Evolutionary conservation across 441 rosid species (phyloP).

Genomic region (Melastoma candidum): DNA sequence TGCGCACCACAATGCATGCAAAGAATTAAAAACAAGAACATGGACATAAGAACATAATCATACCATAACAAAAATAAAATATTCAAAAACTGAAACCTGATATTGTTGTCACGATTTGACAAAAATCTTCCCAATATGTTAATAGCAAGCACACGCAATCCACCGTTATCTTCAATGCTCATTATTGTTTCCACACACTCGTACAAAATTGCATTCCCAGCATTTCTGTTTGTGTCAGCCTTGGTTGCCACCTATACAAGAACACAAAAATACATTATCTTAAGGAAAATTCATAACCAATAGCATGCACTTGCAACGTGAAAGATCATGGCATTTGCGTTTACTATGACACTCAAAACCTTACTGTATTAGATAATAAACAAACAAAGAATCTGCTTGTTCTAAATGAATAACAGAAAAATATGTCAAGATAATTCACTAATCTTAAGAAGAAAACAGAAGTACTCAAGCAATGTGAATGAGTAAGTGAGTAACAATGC

Average conservation of each 20-base stretch:
- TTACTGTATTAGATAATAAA: no score
- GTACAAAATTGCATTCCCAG: constrained; percentile 95
- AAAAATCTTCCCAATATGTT: constrained; percentile 96
- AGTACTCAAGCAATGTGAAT: no score
- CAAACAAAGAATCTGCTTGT: no score
- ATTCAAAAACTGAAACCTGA: constrained; percentile 44
- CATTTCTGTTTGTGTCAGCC: constrained; percentile 97
- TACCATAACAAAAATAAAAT: neutral
- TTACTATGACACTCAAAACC: no score
- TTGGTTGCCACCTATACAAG: constrained; percentile 86
- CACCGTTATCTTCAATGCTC: constrained; percentile 96
- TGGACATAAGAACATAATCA: neutral
- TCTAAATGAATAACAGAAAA: no score
- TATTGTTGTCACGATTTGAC: constrained; percentile 98
- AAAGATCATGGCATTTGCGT: no score
- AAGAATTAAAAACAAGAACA: neutral
- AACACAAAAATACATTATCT: constrained; percentile 8
- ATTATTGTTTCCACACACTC: constrained; percentile 96
- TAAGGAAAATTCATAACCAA: constrained; percentile 1
- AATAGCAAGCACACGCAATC: constrained; percentile 98
- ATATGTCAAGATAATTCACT: no score
- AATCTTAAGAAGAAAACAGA: no score
- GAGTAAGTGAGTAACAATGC: no score
- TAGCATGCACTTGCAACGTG: neutral
- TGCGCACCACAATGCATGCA: neutral